These are phyloP conservation scores for Aegilops bicornis DNA, from an alignment of 176 grass and related monocot genomes.

Conservation along the genomic window DNA sequence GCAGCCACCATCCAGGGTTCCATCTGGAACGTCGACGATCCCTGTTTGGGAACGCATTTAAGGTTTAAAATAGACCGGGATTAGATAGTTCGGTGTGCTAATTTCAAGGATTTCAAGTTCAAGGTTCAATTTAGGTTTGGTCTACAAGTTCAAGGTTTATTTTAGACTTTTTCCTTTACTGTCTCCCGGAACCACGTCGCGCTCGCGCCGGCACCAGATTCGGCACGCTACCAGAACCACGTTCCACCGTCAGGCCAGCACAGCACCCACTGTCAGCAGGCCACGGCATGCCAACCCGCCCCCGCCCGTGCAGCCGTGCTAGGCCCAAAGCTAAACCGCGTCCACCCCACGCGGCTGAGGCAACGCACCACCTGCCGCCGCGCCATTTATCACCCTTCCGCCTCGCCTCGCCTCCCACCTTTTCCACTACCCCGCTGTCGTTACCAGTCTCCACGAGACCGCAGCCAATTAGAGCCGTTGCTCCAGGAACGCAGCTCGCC, in stretches of 20 bases:
- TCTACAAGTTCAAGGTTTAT: too few species aligned
- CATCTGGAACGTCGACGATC: too few species aligned
- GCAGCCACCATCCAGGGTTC: too few species aligned
- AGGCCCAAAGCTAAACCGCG: background rate
- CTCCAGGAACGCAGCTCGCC: background rate
- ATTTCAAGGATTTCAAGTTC: too few species aligned
- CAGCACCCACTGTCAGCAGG: background rate
- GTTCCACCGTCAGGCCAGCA: background rate
- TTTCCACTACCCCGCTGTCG: background rate
- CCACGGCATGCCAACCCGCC: background rate
- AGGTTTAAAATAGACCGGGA: too few species aligned
- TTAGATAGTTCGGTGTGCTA: too few species aligned
- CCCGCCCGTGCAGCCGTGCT: background rate
- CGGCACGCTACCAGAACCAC: background rate
- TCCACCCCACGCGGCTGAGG: slow-evolving; percentile 26
- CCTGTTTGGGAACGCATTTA: too few species aligned
- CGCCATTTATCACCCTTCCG: slow-evolving; percentile 11
- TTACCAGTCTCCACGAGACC: background rate
- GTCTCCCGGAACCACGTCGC: too few species aligned
- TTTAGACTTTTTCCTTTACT: too few species aligned
- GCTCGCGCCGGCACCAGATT: background rate
- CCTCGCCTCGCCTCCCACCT: background rate
- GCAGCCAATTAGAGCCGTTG: background rate
- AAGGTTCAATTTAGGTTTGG: too few species aligned
- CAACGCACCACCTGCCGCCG: slow-evolving; percentile 31